These are phyloP conservation scores for Avena atlantica DNA, from an alignment of 176 grass and related monocot genomes.

Conservation along the genomic window DNA sequence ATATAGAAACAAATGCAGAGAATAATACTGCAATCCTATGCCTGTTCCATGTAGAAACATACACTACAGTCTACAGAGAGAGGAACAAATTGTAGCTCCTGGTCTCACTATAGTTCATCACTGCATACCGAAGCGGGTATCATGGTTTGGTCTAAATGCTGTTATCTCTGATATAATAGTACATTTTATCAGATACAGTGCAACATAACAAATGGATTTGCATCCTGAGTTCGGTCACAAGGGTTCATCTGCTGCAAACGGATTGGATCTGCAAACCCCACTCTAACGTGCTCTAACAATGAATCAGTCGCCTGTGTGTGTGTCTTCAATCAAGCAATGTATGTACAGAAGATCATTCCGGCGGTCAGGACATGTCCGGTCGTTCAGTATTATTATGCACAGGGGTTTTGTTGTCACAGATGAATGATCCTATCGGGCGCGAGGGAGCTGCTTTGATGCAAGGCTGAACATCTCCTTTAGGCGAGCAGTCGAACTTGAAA, in stretches of 20 bases:
- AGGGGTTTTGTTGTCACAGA: background rate
- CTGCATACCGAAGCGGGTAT: background rate
- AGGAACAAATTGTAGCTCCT: slow-evolving; percentile 8
- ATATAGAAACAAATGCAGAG: background rate
- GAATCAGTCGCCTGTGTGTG: background rate
- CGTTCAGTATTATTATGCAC: slow-evolving; percentile 43
- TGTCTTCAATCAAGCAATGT: slow-evolving; percentile 32
- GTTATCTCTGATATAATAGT: background rate
- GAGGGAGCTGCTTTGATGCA: slow-evolving; percentile 55
- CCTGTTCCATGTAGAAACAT: background rate
- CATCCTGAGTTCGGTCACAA: slow-evolving; percentile 13
- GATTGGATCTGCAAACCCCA: slow-evolving; percentile 10
- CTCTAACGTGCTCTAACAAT: slow-evolving; percentile 2
- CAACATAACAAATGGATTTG: background rate
- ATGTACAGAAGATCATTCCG: slow-evolving; percentile 18
- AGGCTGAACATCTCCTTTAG: slow-evolving; percentile 78
- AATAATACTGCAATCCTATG: slow-evolving; percentile 15
- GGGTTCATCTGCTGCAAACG: background rate
- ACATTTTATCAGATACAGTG: background rate
- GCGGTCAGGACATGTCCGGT: slow-evolving; percentile 31
- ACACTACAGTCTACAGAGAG: background rate
- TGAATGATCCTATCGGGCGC: slow-evolving; percentile 39
- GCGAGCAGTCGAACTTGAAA: slow-evolving; percentile 75
- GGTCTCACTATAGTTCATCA: background rate
- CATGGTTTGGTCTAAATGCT: slow-evolving; percentile 12